Percentiles rank a stretch among this genome's conserved stretches.
These are phyloP conservation scores for Coemansia umbellata DNA, from an alignment of 192 early-diverging fungal genomes.

Conservation along the genomic window DNA sequence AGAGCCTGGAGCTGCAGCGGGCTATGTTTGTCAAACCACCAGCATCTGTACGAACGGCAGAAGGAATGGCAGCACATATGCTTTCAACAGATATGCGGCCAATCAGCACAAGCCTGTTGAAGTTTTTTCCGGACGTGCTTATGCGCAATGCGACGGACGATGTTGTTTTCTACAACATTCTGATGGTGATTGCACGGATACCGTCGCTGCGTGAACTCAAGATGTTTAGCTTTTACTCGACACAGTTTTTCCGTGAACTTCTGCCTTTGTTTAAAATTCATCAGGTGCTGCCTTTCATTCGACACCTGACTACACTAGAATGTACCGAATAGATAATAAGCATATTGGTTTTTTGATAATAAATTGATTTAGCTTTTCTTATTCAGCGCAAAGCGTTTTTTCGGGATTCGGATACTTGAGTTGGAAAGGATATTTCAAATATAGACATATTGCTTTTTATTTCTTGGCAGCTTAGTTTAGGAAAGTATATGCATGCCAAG, in stretches of 20 bases:
- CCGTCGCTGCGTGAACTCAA: slow-evolving; percentile 30
- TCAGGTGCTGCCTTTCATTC: slow-evolving; percentile 14
- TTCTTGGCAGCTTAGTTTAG: no score
- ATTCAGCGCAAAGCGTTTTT: background rate
- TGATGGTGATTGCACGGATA: slow-evolving; percentile 27
- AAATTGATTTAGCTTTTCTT: no score
- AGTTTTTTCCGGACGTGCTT: slow-evolving; percentile 26
- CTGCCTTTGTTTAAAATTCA: slow-evolving; percentile 31
- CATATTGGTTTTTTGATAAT: no score
- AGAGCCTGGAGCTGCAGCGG: slow-evolving; percentile 24
- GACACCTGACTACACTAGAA: slow-evolving; percentile 27
- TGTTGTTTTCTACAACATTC: slow-evolving; percentile 32
- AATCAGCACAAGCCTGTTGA: slow-evolving; percentile 28
- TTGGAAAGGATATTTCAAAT: no score
- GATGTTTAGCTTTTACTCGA: slow-evolving; percentile 31
- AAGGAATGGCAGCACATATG: slow-evolving; percentile 26
- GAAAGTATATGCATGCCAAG: no score
- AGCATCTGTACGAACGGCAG: slow-evolving; percentile 12
- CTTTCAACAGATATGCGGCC: slow-evolving; percentile 19
- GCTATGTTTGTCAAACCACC: slow-evolving; percentile 17
- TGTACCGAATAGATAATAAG: slow-evolving; percentile 9
- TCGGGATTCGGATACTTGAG: no score
- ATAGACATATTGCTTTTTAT: no score
- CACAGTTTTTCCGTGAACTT: slow-evolving; percentile 23
- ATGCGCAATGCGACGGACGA: slow-evolving; percentile 20